Evolutionary conservation across 2,329 filamentous ascomycete genomes (phyloP).

Genomic region (Neopestalotiopsis sp.): DNA sequence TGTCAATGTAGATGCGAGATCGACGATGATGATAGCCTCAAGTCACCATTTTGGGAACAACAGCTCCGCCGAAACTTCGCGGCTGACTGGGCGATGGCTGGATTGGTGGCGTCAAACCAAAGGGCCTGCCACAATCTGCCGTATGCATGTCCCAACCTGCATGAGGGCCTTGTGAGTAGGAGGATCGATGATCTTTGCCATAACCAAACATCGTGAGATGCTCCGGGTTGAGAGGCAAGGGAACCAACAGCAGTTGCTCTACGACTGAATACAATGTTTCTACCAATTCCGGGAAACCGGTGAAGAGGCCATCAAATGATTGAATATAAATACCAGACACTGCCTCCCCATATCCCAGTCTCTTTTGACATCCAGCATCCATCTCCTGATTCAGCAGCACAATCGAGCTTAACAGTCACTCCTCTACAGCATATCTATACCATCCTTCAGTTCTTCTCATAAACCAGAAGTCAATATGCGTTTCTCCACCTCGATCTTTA

Average conservation of each 20-base stretch:
- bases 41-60: background rate
- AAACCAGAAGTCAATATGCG: slow-evolving; percentile 1
- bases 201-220: background rate
- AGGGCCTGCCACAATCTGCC: background rate
- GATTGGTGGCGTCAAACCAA: background rate
- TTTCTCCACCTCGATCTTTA: background rate
- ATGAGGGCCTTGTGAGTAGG: background rate
- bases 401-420: background rate
- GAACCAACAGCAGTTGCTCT: background rate
- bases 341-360: background rate
- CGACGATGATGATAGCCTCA: background rate
- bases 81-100: background rate
- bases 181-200: background rate
- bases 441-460: background rate
- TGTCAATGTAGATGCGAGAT: background rate
- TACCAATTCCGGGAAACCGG: too few relatives aligned
- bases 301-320: background rate
- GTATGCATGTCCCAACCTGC: background rate
- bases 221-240: background rate
- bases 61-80: background rate
- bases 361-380: background rate
- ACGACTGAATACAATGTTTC: too few relatives aligned
- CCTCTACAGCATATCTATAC: background rate
- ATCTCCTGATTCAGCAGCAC: background rate
- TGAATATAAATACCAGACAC: background rate